Conservation (phyloP, 2,329 filamentous ascomycete genomes). For the Diplodia scrobiculata region DNA sequence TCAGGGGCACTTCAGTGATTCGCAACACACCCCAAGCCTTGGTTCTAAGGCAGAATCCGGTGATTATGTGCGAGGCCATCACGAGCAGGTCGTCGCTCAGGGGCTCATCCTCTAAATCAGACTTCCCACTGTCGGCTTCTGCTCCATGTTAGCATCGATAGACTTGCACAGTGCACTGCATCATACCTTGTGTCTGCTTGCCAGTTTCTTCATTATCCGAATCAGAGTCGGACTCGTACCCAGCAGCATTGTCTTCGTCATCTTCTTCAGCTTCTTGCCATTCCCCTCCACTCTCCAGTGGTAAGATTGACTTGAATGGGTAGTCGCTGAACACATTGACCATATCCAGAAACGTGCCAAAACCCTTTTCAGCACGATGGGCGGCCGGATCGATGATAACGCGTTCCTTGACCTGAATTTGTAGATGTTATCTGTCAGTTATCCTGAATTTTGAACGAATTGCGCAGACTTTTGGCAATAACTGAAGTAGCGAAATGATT, state of each 20-base stretch:
- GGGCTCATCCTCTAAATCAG: neutral
- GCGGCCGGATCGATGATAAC: slow-evolving; percentile 54
- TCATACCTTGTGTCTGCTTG: neutral
- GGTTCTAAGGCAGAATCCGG: slow-evolving; percentile 39
- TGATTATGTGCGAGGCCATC: slow-evolving; percentile 36
- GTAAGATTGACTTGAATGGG: no score
- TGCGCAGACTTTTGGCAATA: no score
- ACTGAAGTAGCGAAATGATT: no score
- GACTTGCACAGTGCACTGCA: neutral
- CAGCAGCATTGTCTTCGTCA: neutral
- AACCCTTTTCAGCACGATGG: neutral
- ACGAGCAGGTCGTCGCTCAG: slow-evolving; percentile 33
- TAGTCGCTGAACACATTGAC: no score
- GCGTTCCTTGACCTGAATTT: slow-evolving; percentile 48
- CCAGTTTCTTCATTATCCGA: neutral
- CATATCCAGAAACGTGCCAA: no score
- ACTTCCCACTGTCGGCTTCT: neutral
- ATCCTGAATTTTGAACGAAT: neutral
- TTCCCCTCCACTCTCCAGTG: no score
- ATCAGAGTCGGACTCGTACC: neutral
- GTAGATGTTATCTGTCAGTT: slow-evolving; percentile 43
- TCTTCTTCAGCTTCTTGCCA: neutral
- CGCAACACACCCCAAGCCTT: slow-evolving; percentile 38
- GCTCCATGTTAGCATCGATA: neutral
- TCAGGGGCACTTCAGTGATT: no score